Evolutionary conservation across 106 monocot genomes (phyloP).

Genomic region (Platanthera guangdongensis): DNA sequence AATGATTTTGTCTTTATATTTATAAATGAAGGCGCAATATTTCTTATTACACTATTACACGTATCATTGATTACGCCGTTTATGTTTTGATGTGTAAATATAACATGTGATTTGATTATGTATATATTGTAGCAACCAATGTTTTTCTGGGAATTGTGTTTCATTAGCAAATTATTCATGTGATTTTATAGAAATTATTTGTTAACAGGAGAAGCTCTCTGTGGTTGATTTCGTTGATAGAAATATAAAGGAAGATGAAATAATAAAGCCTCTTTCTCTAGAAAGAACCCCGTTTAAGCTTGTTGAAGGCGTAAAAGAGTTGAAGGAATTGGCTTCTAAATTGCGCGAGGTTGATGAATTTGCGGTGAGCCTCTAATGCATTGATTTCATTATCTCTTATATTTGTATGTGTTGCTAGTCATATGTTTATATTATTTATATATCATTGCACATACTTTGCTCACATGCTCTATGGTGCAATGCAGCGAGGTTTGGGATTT

Average conservation of each 20-base stretch:
- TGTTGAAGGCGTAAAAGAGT: conserved; percentile 63
- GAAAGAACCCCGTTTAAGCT: conserved; percentile 80
- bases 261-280: conserved; percentile 53
- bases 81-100: not conserved
- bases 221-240: conserved; percentile 63
- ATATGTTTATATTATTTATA: not conserved
- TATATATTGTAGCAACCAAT: not conserved
- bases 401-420: not conserved
- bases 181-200: not conserved
- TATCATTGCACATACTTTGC: not conserved
- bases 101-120: not conserved
- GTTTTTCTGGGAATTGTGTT: not conserved
- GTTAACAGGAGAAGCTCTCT: conserved; percentile 65
- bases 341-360: conserved; percentile 72
- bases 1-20: too few species aligned
- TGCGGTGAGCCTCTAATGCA: conserved; percentile 48
- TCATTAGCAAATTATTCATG: not conserved
- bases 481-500: not conserved
- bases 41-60: too few species aligned
- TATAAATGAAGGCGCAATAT: too few species aligned
- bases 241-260: conserved; percentile 36
- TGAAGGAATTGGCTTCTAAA: conserved; percentile 67
- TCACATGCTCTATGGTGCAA: not conserved
- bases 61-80: too few species aligned
- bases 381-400: not conserved